Percentiles rank a stretch among this genome's conserved stretches.
Conservation (phyloP, 352 stramenopile genomes). For the Pythium phragmiticola region DNA sequence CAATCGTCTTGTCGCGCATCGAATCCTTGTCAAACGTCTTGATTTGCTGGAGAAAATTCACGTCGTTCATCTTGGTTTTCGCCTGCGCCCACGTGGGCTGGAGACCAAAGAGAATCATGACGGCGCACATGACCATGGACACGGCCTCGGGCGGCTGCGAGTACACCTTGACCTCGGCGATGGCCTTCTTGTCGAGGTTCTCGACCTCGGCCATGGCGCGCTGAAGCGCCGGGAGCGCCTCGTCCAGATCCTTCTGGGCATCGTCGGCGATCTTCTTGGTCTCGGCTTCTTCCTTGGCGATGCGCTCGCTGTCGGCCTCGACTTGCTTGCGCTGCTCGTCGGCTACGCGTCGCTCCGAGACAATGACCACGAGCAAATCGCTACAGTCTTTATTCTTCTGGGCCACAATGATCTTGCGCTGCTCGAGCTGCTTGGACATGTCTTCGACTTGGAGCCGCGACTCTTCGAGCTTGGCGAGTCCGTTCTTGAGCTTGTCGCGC, state of each 20-base stretch:
- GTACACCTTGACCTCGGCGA: conserved; percentile 96
- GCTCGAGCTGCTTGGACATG: conserved; percentile 84
- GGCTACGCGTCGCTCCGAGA: conserved; percentile 91
- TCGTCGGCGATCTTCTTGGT: conserved; percentile 95
- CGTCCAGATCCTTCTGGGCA: conserved; percentile 93
- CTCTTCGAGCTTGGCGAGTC: conserved; percentile 81
- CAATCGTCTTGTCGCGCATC: conserved; percentile 91
- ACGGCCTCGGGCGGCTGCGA: conserved; percentile 91
- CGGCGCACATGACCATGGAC: conserved; percentile 92
- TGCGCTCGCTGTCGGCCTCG: conserved; percentile 91
- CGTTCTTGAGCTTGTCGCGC: conserved; percentile 81
- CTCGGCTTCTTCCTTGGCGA: conserved; percentile 89
- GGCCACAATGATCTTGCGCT: conserved; percentile 89
- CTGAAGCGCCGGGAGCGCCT: conserved; percentile 92
- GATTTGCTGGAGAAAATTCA: conserved; percentile 93
- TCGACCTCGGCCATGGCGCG: conserved; percentile 93
- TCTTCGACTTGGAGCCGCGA: conserved; percentile 80
- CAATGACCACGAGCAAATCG: conserved; percentile 93
- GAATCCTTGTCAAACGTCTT: conserved; percentile 97
- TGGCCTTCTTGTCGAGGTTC: conserved; percentile 94
- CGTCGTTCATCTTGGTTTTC: conserved; percentile 94
- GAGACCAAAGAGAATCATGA: conserved; percentile 96
- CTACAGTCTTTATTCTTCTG: conserved; percentile 95
- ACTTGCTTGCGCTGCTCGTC: conserved; percentile 94
- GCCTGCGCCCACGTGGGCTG: conserved; percentile 90